These are phyloP conservation scores for Microcyclospora tardicrescens DNA, from an alignment of 2,329 filamentous ascomycete species.

Conservation along the genomic window DNA sequence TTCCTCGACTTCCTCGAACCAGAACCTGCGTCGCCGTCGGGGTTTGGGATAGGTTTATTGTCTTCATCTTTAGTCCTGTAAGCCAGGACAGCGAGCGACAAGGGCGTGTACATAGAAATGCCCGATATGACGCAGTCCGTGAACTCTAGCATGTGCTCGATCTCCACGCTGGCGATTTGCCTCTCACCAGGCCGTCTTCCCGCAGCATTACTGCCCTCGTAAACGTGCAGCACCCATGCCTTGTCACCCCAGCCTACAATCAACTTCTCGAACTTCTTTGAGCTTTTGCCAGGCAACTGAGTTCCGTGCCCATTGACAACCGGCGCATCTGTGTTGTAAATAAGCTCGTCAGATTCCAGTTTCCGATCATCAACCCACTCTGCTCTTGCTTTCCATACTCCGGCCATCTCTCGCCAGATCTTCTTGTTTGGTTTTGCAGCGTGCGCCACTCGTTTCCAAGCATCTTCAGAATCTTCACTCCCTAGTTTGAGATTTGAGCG, in stretches of 20 bases:
- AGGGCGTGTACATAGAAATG: slow-evolving; percentile 90
- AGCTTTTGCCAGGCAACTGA: slow-evolving; percentile 8
- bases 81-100: slow-evolving; percentile 77
- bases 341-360: slow-evolving; percentile 59
- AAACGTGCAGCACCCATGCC: slow-evolving; percentile 89
- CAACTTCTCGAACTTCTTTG: slow-evolving; percentile 51
- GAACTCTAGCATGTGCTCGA: slow-evolving; percentile 80
- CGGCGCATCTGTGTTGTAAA: slow-evolving; percentile 13
- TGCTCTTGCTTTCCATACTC: slow-evolving; percentile 80
- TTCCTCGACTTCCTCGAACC: slow-evolving; percentile 48
- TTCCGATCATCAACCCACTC: slow-evolving; percentile 86
- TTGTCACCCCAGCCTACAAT: slow-evolving; percentile 92
- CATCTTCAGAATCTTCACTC: slow-evolving; percentile 59
- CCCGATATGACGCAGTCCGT: slow-evolving; percentile 95
- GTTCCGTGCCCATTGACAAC: slow-evolving; percentile 15
- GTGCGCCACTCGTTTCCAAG: slow-evolving; percentile 91
- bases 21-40: slow-evolving; percentile 34
- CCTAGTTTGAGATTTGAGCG: slow-evolving; percentile 74
- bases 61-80: slow-evolving; percentile 67
- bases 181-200: slow-evolving; percentile 57
- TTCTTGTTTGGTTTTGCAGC: slow-evolving; percentile 76
- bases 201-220: slow-evolving; percentile 55
- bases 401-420: slow-evolving; percentile 91
- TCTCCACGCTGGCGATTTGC: slow-evolving; percentile 69
- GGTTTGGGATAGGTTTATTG: slow-evolving; percentile 37